Base-by-base conservation (phyloP, 2,329 filamentous ascomycete species). In the Didymella keratinophila region DNA sequence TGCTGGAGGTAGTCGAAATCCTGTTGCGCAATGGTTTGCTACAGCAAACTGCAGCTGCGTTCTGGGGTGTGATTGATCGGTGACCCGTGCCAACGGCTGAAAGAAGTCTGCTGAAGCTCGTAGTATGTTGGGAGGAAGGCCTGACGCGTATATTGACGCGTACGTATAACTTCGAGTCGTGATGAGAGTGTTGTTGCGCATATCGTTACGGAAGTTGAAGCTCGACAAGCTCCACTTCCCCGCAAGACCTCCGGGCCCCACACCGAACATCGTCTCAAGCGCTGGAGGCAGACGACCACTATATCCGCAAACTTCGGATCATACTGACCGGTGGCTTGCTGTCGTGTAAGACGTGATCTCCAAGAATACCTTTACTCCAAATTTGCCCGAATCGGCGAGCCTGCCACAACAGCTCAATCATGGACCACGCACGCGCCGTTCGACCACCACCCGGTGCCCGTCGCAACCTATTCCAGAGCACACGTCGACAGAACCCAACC, bases 381-480 rank as follows among this genome's bases (percentile, higher is more conserved):
- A 9, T 12, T 14, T 14, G 5, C 32, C 16, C 3, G 23, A 32
- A 14, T 28, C 8, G 25, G 12, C 37, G 4, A 2, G 12, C 23
- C n/a, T 9, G 23, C 12, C 25, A 21, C 12, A 23, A 12, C 4
- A 1, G n/a, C 7, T n/a, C 23, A n/a, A 36, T 18, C 49, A 61
- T 66, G 61, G 59, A 63, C 37, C 41, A 54, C 18, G 55, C 55
- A 21, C 69, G 71, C 49, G 66, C 73, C 11, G 59, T 69, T 36
- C 71, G 71, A 27, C 69, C 70, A 34, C 69, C 68, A 7, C 61
- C 66, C 7, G 56, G 49, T 27, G 63, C 69, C 42, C 73, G 73
- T 54, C 73, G 70, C 59, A 71, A 71, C 51, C 63, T 75, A 44
- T 73, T 75, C 60, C 62, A 62, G 43, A 52, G 64, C n/a, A 57